phyloP scores from a whole-genome alignment of 1,139 yeast genomes.

The Suhomyces guaymorum region DNA sequence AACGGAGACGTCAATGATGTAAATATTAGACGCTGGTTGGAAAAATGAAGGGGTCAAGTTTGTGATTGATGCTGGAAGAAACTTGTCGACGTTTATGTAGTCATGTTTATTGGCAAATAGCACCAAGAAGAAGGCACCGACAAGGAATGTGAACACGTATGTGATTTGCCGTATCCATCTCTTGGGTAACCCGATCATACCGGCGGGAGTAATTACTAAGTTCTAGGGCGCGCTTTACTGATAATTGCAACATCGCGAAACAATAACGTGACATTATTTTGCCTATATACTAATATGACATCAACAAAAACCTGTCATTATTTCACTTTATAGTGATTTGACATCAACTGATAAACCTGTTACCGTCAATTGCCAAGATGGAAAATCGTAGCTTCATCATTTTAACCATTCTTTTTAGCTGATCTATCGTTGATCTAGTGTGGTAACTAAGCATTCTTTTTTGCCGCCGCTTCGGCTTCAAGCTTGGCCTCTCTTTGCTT shows the following conservation, averaged over 20 bases:
- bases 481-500: conserved; percentile 17
- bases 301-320: no score
- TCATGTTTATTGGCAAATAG: conserved; percentile 37
- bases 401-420: background rate
- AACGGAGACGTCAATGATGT: conserved; percentile 38
- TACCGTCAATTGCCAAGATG: no score
- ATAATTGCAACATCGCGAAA: background rate
- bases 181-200: conserved; percentile 13
- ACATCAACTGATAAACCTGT: no score
- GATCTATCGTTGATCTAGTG: no score
- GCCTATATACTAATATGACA: no score
- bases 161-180: conserved; percentile 27
- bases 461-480: conserved; percentile 4
- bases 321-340: no score
- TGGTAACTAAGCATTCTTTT: background rate
- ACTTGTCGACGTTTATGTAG: conserved; percentile 30
- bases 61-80: conserved; percentile 32
- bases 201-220: background rate
- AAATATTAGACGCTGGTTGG: conserved; percentile 42
- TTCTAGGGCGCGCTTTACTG: background rate
- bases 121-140: conserved; percentile 23
- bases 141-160: conserved; percentile 21
- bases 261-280: background rate
- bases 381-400: background rate
- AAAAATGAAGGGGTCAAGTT: conserved; percentile 39